These are phyloP conservation scores for Sanguinoderma infundibulare DNA, from an alignment of 1,284 basidiomycete species.

Conservation along the genomic window DNA sequence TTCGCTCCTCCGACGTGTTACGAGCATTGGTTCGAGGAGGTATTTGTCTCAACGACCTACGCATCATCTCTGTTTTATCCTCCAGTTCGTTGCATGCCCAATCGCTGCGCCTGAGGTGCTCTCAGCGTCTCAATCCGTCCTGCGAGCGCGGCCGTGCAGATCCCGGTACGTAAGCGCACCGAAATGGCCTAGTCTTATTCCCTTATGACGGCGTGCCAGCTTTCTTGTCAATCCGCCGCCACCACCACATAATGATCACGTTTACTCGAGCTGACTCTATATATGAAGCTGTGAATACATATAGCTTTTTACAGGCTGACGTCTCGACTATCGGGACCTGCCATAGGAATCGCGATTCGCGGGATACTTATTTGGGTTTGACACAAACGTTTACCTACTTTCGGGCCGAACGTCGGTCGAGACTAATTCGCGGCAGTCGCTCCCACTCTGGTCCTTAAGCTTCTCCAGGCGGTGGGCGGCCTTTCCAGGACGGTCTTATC, in stretches of 20 bases:
- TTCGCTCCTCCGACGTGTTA: constrained; percentile 1
- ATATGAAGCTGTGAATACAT: not conserved
- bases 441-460: too few relatives aligned
- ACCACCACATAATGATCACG: too few relatives aligned
- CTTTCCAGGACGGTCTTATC: too few relatives aligned
- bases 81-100: not conserved
- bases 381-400: not conserved
- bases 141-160: not conserved
- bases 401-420: too few relatives aligned
- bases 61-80: not conserved
- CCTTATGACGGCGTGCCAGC: not conserved
- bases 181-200: not conserved
- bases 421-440: too few relatives aligned
- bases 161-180: constrained; percentile 1
- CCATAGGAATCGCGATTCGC: not conserved
- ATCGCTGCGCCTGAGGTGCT: not conserved
- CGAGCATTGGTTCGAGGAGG: not conserved
- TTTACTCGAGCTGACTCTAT: not conserved
- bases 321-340: not conserved
- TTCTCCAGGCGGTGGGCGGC: too few relatives aligned
- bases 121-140: not conserved
- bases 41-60: not conserved
- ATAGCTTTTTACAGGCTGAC: too few relatives aligned
- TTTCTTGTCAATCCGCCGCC: not conserved
- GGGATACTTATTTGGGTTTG: too few relatives aligned